These are phyloP conservation scores for Aspergillus uvarum DNA, from an alignment of 2,329 filamentous ascomycete species.

Conservation along the genomic window DNA sequence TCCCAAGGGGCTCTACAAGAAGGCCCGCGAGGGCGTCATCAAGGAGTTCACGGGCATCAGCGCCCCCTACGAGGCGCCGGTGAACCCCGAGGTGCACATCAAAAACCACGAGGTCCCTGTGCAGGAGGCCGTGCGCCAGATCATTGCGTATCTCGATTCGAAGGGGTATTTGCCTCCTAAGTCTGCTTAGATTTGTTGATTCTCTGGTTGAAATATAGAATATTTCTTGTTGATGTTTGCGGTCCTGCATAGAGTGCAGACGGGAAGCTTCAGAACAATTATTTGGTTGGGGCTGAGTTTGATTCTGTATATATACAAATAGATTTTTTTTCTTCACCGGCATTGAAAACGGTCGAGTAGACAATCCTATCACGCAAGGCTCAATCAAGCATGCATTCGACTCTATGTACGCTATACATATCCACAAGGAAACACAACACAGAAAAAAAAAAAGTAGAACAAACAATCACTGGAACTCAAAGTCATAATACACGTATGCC, in stretches of 20 bases:
- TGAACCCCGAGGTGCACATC: slow-evolving; percentile 82
- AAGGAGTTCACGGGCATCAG: slow-evolving; percentile 97
- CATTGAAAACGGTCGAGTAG: too few species aligned
- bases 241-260: neutral
- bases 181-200: slow-evolving; percentile 28
- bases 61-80: slow-evolving; percentile 89
- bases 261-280: neutral
- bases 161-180: slow-evolving; percentile 60
- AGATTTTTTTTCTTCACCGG: too few species aligned
- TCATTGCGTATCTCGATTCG: slow-evolving; percentile 73
- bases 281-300: too few species aligned
- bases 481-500: slow-evolving; percentile 95
- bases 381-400: neutral
- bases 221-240: neutral
- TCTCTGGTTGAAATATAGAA: neutral
- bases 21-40: slow-evolving; percentile 88
- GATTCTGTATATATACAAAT: neutral
- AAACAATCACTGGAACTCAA: slow-evolving; percentile 64
- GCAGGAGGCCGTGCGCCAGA: slow-evolving; percentile 83
- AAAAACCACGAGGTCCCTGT: slow-evolving; percentile 78
- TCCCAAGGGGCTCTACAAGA: slow-evolving; percentile 97
- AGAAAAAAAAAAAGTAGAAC: neutral
- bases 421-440: neutral
- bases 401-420: slow-evolving; percentile 18
- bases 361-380: neutral